Percentiles rank a stretch among this genome's conserved stretches.
Conservation (phyloP, 208 protist genomes). For the Trypanosoma melophagium region DNA sequence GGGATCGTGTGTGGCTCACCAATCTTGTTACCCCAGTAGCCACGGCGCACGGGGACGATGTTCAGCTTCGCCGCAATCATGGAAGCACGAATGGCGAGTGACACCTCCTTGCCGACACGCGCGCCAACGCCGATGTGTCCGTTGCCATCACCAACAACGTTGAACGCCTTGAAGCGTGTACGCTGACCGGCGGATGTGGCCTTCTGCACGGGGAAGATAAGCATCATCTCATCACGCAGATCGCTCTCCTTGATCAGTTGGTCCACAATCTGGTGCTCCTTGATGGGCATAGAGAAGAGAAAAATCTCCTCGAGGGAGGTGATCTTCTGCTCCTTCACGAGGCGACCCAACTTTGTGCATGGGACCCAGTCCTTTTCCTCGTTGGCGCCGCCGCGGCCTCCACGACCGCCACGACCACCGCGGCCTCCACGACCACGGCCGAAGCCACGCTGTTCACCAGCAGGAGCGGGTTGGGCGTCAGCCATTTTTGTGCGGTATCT, state of each 20-base stretch:
- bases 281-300: conserved; percentile 99
- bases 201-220: conserved; percentile 99
- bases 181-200: conserved; percentile 99
- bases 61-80: conserved; percentile 98
- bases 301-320: conserved; percentile 98
- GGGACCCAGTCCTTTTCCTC: conserved; percentile 97
- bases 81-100: conserved; percentile 98
- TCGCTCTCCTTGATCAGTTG: conserved; percentile 91
- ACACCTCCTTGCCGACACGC: conserved; percentile 99
- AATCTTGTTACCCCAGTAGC: conserved; percentile 99
- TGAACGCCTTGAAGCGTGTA: conserved; percentile 99
- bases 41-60: conserved; percentile 97
- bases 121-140: conserved; percentile 99
- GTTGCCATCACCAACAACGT: conserved; percentile 98
- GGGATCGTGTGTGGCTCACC: conserved; percentile 99
- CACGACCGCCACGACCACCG: conserved; percentile 50
- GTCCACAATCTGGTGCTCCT: conserved; percentile 99
- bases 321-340: conserved; percentile 97
- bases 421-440: conserved; percentile 46
- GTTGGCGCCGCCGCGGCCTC: conserved; percentile 47
- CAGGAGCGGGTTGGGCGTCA: conserved; percentile 61
- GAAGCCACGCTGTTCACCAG: conserved; percentile 60
- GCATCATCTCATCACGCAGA: conserved; percentile 96
- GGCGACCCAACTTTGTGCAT: conserved; percentile 98
- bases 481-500: conserved; percentile 45